Evolutionary conservation across 306 rosid genomes (phyloP).

Genomic region (Vigna mungo): DNA sequence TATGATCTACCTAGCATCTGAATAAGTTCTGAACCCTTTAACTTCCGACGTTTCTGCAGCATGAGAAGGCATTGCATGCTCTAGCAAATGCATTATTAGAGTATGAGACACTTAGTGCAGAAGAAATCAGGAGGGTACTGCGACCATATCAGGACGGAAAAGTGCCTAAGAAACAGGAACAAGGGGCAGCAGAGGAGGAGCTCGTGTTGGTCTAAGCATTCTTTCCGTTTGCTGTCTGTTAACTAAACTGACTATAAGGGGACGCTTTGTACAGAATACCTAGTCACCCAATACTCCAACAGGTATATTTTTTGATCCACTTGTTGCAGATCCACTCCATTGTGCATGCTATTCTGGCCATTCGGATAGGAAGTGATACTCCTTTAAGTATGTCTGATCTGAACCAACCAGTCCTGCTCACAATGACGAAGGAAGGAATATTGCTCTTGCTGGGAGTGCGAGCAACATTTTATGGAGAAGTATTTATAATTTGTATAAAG

Average conservation of each 20-base stretch:
- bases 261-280: slow-evolving; percentile 62
- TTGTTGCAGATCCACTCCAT: slow-evolving; percentile 33
- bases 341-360: slow-evolving; percentile 41
- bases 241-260: slow-evolving; percentile 44
- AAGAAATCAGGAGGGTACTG: slow-evolving; percentile 72
- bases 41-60: slow-evolving; percentile 36
- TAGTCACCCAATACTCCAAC: slow-evolving; percentile 39
- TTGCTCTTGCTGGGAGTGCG: slow-evolving; percentile 13
- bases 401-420: slow-evolving; percentile 26
- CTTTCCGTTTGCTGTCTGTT: slow-evolving; percentile 20
- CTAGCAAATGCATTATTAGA: slow-evolving; percentile 76
- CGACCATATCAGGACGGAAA: slow-evolving; percentile 63
- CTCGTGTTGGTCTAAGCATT: slow-evolving; percentile 59
- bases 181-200: slow-evolving; percentile 65
- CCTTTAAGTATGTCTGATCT: slow-evolving; percentile 12
- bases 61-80: slow-evolving; percentile 83
- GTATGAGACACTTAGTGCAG: slow-evolving; percentile 76
- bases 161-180: slow-evolving; percentile 65
- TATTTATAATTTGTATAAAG: slow-evolving; percentile 16
- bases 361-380: slow-evolving; percentile 19
- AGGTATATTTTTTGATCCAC: slow-evolving; percentile 39
- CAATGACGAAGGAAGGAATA: background rate
- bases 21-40: slow-evolving; percentile 18
- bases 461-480: slow-evolving; percentile 13
- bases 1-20: slow-evolving; percentile 7